Percentiles rank a stretch among this genome's conserved stretches.
Evolutionary conservation across 805 yeast genomes (phyloP).

Genomic region (Cyberlindnera saturnus): DNA sequence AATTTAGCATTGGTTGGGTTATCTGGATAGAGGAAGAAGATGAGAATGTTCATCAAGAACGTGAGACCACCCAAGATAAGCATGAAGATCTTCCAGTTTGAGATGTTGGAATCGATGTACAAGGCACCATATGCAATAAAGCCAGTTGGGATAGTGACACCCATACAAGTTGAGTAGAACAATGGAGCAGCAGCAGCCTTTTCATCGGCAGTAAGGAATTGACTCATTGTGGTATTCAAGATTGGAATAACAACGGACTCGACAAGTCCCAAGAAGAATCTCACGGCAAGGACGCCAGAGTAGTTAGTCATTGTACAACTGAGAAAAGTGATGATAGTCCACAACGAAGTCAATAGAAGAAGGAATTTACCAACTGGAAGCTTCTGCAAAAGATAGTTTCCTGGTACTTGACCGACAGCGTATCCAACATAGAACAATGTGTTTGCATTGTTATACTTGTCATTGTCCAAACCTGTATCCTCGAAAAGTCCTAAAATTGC

Average conservation of each 20-base stretch:
- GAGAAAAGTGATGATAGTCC: slow-evolving; percentile 43
- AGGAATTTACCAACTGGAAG: slow-evolving; percentile 36
- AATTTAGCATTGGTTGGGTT: slow-evolving; percentile 49
- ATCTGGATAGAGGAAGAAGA: slow-evolving; percentile 43
- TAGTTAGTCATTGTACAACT: slow-evolving; percentile 40
- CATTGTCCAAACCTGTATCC: slow-evolving; percentile 38
- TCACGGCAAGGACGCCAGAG: slow-evolving; percentile 39
- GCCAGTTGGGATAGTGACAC: slow-evolving; percentile 46
- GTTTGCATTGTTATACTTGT: slow-evolving; percentile 41
- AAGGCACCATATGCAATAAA: slow-evolving; percentile 39
- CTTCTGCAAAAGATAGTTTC: slow-evolving; percentile 37
- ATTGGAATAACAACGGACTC: slow-evolving; percentile 40
- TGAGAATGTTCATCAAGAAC: slow-evolving; percentile 29
- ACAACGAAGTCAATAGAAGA: slow-evolving; percentile 29
- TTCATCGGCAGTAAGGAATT: slow-evolving; percentile 42
- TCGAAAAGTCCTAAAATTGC: slow-evolving; percentile 42
- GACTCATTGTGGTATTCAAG: slow-evolving; percentile 41
- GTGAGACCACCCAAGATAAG: slow-evolving; percentile 54
- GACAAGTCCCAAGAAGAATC: slow-evolving; percentile 48
- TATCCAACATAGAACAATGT: slow-evolving; percentile 51
- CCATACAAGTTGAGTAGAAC: slow-evolving; percentile 46
- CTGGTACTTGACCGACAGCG: slow-evolving; percentile 39
- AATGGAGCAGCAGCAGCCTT: slow-evolving; percentile 49
- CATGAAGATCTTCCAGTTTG: slow-evolving; percentile 49
- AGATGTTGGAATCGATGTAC: slow-evolving; percentile 22